These are phyloP conservation scores for Cladosporium phlei DNA, from an alignment of 2,329 filamentous ascomycete genomes.

Conservation along the genomic window DNA sequence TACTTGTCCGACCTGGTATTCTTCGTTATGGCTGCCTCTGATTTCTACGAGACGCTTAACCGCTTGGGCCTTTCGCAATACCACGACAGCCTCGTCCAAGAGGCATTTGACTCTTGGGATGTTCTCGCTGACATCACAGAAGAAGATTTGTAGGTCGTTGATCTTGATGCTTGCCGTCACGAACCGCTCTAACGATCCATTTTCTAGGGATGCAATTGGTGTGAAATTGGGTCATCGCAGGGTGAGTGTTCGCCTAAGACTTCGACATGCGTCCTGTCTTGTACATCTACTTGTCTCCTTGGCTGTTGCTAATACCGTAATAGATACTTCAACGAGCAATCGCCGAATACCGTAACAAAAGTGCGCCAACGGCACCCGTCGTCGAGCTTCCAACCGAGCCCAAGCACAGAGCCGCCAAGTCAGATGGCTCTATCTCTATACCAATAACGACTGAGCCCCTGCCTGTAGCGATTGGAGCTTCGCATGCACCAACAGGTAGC, in stretches of 20 bases:
- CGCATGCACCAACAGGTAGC: slow-evolving; percentile 21
- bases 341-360: slow-evolving; percentile 62
- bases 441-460: neutral
- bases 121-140: slow-evolving; percentile 80
- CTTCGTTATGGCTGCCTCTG: slow-evolving; percentile 31
- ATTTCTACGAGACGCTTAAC: slow-evolving; percentile 62
- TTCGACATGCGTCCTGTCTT: too few species aligned
- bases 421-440: neutral
- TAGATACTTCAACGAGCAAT: slow-evolving; percentile 84
- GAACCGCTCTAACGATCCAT: neutral
- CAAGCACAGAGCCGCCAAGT: neutral
- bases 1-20: neutral
- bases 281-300: neutral
- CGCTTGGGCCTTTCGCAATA: slow-evolving; percentile 78
- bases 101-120: slow-evolving; percentile 82
- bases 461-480: neutral
- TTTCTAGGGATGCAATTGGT: slow-evolving; percentile 60
- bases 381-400: neutral
- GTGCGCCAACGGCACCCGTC: slow-evolving; percentile 16
- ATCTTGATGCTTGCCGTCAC: neutral
- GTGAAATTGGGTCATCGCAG: slow-evolving; percentile 78
- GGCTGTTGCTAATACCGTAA: neutral
- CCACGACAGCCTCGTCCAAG: slow-evolving; percentile 64
- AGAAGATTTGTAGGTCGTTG: slow-evolving; percentile 64
- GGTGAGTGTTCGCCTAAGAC: slow-evolving; percentile 49